Base-by-base conservation (phyloP, 2,329 filamentous ascomycete species). In the Colletotrichum higginsianum region DNA sequence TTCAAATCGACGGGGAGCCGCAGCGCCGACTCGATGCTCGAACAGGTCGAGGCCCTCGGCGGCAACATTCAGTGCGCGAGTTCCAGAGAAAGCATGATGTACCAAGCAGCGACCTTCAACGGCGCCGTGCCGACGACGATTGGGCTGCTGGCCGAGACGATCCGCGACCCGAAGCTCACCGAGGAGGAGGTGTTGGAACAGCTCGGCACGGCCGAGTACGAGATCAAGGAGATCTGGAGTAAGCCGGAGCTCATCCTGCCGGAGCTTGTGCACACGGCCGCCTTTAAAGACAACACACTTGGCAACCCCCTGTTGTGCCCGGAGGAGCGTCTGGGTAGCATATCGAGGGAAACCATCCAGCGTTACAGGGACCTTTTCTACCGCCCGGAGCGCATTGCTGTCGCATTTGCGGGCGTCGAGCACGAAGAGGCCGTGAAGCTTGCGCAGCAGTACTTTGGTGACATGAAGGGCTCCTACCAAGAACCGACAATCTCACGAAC, bases 21-120 rank as follows among this genome's bases (percentile, higher is more conserved):
- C 72, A 90, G 90, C 0, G 90, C 91, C 67, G 95, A 98, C 82
- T 87, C 95, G 76, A 96, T 98, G 91, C 86, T 98, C 23, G 94
- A 98, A 82, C 87, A 91, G 44, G 88, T 98, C 44, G 96, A 98
- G 83, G 92, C 91, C 0, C 86, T 99, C 3, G 96, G 96, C 46
- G 96, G 96, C 42, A 98, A 98, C 81, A 96, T 99, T 71, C 95
- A 98, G 84, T 99, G 96, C 84, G 95, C 96, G 13, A 98, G 95
- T 1, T 97, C 95, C 2, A 89, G 96, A 75, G 96, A 99, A 83
- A 94, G 94, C 67, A 90, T 99, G 84, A 99, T 99, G 96, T 99
- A 99, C 86, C 96, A 99, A 83, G 94, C 95, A 1, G 96, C 96
- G 35, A 98, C 95, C 40, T 99, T 99, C 89, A 99, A 99, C 85